A percentile compares a stretch with the other conserved stretches of the same genome.
Evolutionary conservation across 371 early-diverging fungal species (phyloP).

Genomic region (Mortierella sp.): DNA sequence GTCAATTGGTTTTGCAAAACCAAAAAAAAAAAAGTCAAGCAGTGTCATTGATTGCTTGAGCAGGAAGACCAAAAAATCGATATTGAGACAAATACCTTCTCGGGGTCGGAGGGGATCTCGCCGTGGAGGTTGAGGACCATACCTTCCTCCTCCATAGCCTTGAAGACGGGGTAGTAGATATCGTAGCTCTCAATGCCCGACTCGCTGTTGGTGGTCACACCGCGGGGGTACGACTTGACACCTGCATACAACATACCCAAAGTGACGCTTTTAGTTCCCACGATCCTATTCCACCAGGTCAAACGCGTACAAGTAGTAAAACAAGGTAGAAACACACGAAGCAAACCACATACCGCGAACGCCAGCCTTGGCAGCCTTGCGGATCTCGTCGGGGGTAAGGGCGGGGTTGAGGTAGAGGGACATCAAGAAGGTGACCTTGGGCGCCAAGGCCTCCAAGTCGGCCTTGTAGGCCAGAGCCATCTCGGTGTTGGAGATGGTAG

Average conservation of each 20-base stretch:
- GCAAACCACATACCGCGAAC: conserved; percentile 74
- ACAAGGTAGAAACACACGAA: not conserved
- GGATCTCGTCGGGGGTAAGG: conserved; percentile 92
- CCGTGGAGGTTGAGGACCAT: conserved; percentile 98
- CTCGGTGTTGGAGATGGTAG: conserved; percentile 90
- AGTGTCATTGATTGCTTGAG: not conserved
- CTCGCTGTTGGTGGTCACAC: conserved; percentile 98
- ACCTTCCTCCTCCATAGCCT: conserved; percentile 94
- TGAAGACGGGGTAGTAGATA: conserved; percentile 92
- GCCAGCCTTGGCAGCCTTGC: conserved; percentile 89
- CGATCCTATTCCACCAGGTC: not conserved
- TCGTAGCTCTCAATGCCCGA: conserved; percentile 94
- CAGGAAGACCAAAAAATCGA: not conserved
- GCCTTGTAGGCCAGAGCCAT: conserved; percentile 89
- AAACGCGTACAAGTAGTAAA: not conserved
- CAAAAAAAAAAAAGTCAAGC: not conserved
- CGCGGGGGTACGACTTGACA: conserved; percentile 97
- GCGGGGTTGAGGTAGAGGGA: conserved; percentile 93
- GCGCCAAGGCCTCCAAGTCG: conserved; percentile 86
- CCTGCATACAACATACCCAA: conserved; percentile 61
- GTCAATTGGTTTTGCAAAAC: not conserved
- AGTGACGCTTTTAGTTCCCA: conserved; percentile 17
- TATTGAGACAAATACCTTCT: conserved; percentile 61
- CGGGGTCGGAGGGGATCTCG: conserved; percentile 91
- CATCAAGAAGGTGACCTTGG: conserved; percentile 92